A percentile compares a stretch with the other conserved stretches of the same genome.
phyloP scores from a whole-genome alignment of 2,329 filamentous ascomycete genomes.

The Malbranchea zuffiana region DNA sequence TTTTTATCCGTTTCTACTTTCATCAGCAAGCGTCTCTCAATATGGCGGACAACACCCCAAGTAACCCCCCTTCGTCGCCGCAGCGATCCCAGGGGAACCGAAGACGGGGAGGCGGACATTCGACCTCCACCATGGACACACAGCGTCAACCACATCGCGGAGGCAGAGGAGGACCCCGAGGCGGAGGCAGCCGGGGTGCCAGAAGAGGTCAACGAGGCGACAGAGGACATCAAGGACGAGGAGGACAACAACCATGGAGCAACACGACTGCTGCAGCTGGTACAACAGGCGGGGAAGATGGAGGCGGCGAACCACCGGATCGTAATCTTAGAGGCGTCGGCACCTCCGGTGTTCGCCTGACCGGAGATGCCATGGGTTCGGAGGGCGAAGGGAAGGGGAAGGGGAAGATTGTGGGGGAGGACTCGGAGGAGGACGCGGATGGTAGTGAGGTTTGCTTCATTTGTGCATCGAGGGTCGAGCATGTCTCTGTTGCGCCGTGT shows the following conservation, averaged over 20 bases:
- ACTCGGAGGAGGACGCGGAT: conserved; percentile 42
- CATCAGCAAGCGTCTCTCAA: no score
- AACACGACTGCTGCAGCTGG: conserved; percentile 1
- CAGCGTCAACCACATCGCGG: background rate
- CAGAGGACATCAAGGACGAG: conserved; percentile 1
- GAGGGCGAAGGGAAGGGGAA: conserved; percentile 22
- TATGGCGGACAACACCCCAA: conserved; percentile 10
- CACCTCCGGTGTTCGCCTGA: conserved; percentile 38
- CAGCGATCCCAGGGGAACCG: background rate
- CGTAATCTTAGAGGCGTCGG: conserved; percentile 26
- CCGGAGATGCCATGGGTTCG: conserved; percentile 35
- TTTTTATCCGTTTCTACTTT: no score
- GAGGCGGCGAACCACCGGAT: conserved; percentile 32
- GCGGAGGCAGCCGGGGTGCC: conserved; percentile 9
- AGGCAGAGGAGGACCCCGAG: conserved; percentile 1
- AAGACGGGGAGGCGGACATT: conserved; percentile 3
- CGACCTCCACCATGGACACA: background rate
- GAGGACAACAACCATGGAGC: background rate
- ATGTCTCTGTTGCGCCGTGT: conserved; percentile 82
- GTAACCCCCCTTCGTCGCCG: conserved; percentile 4
- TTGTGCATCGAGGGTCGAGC: conserved; percentile 79
- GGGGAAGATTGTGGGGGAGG: conserved; percentile 12
- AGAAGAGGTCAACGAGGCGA: conserved; percentile 8
- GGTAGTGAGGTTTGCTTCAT: conserved; percentile 92
- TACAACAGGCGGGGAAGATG: conserved; percentile 17